A percentile compares a stretch with the other conserved stretches of the same genome.
These are phyloP conservation scores for Polytrichum formosum DNA, from an alignment of 225 moss, liverwort and hornwort species.

Conservation along the genomic window DNA sequence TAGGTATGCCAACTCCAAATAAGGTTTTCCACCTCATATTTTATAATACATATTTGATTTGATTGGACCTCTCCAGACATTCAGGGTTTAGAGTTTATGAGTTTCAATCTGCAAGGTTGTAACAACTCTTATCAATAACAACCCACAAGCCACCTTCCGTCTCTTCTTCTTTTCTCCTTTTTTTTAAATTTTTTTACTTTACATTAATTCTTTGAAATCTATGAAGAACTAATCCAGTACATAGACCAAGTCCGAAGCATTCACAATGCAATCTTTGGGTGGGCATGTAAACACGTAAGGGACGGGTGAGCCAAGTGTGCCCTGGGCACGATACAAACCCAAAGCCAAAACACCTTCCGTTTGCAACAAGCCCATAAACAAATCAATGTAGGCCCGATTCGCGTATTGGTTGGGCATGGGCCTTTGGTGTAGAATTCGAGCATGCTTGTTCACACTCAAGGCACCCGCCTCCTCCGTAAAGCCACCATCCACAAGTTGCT, in stretches of 20 bases:
- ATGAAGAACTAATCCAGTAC: slow-evolving; percentile 20
- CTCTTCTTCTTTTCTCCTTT: no score
- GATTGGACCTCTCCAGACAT: no score
- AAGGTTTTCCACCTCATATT: no score
- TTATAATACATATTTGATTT: no score
- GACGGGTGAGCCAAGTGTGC: slow-evolving; percentile 76
- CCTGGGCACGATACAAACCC: slow-evolving; percentile 70
- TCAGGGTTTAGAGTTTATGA: no score
- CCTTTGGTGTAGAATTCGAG: slow-evolving; percentile 60
- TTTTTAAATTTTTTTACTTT: no score
- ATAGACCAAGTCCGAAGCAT: slow-evolving; percentile 60
- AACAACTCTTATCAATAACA: no score
- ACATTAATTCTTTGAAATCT: no score
- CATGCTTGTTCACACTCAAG: slow-evolving; percentile 26
- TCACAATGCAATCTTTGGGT: slow-evolving; percentile 69
- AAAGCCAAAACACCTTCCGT: slow-evolving; percentile 47
- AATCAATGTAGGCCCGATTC: slow-evolving; percentile 57
- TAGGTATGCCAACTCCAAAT: no score
- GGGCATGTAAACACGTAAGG: slow-evolving; percentile 82
- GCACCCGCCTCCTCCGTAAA: slow-evolving; percentile 27
- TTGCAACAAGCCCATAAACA: slow-evolving; percentile 72
- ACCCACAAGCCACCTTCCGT: no score
- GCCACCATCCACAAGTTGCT: slow-evolving; percentile 78
- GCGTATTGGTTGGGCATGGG: slow-evolving; percentile 40
- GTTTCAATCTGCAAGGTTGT: no score